A percentile compares a stretch with the other conserved stretches of the same genome.
These are phyloP conservation scores for Aspergillus puulaauensis DNA, from an alignment of 2,329 filamentous ascomycete genomes.

Conservation along the genomic window DNA sequence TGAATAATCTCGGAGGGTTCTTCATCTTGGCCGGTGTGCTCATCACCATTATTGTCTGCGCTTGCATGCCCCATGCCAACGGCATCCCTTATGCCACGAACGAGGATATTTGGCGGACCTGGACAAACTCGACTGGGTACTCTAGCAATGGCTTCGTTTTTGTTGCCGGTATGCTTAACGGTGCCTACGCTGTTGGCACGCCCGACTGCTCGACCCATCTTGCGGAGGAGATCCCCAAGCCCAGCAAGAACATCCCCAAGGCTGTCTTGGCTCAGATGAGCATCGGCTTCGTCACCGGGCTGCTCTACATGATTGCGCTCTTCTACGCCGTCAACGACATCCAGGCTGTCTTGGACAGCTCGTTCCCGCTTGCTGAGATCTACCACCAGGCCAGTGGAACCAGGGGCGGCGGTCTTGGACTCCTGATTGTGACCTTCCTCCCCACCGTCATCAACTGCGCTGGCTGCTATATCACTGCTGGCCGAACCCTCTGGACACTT, in stretches of 20 bases:
- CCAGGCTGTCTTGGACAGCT: slow-evolving; percentile 19
- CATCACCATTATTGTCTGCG: slow-evolving; percentile 54
- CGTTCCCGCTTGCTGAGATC: slow-evolving; percentile 49
- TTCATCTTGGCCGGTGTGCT: slow-evolving; percentile 56
- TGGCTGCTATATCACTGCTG: slow-evolving; percentile 60
- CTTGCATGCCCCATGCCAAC: slow-evolving; percentile 53
- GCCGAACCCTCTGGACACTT: slow-evolving; percentile 61
- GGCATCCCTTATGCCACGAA: slow-evolving; percentile 47
- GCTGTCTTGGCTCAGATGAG: slow-evolving; percentile 51
- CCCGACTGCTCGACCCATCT: slow-evolving; percentile 66
- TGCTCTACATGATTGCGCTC: slow-evolving; percentile 51
- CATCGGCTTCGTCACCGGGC: slow-evolving; percentile 48
- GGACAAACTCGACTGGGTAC: slow-evolving; percentile 50
- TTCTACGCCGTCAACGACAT: slow-evolving; percentile 52
- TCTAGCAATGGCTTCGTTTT: slow-evolving; percentile 62
- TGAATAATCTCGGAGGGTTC: slow-evolving; percentile 57
- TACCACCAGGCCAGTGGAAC: slow-evolving; percentile 51
- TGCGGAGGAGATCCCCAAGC: slow-evolving; percentile 61
- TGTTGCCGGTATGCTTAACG: slow-evolving; percentile 65
- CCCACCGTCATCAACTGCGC: slow-evolving; percentile 54
- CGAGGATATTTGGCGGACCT: slow-evolving; percentile 56
- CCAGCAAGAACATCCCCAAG: slow-evolving; percentile 49
- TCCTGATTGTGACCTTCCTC: slow-evolving; percentile 58
- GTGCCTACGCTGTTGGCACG: slow-evolving; percentile 66
- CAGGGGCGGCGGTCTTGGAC: slow-evolving; percentile 54